These are phyloP conservation scores for Ophiostoma australiae DNA, from an alignment of 2,329 filamentous ascomycete species.

Conservation along the genomic window DNA sequence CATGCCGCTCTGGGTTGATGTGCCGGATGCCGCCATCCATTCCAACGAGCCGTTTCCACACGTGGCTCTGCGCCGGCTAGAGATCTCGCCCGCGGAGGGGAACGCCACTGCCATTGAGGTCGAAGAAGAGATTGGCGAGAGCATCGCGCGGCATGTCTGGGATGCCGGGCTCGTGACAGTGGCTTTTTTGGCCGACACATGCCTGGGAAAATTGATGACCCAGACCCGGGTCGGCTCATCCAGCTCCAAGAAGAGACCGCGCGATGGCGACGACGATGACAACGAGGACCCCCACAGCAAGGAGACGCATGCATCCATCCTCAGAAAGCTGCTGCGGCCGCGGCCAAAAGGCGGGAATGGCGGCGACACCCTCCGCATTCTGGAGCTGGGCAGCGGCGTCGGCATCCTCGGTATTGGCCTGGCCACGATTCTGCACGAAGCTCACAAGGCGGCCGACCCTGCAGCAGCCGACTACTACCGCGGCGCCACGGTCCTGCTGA, in stretches of 20 bases:
- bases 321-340: neutral
- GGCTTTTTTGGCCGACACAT: conserved; percentile 35
- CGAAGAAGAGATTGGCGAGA: conserved; percentile 55
- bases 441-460: neutral
- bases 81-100: conserved; percentile 19
- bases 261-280: conserved; percentile 2
- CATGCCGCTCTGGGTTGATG: conserved; percentile 42
- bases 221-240: neutral
- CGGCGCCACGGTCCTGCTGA: conserved; percentile 36
- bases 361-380: conserved; percentile 37
- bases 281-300: neutral
- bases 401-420: conserved; percentile 52
- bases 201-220: conserved; percentile 17
- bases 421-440: conserved; percentile 31
- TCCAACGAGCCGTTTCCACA: conserved; percentile 21
- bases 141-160: conserved; percentile 57
- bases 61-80: conserved; percentile 35
- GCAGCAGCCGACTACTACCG: neutral
- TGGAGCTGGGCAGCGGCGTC: conserved; percentile 55
- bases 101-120: conserved; percentile 37
- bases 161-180: conserved; percentile 50
- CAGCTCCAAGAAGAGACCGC: conserved; percentile 3
- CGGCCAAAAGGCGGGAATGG: neutral
- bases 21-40: conserved; percentile 25
- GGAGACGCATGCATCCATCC: neutral